phyloP scores from a whole-genome alignment of 2,329 filamentous ascomycete genomes.

The Cordyceps sp. region DNA sequence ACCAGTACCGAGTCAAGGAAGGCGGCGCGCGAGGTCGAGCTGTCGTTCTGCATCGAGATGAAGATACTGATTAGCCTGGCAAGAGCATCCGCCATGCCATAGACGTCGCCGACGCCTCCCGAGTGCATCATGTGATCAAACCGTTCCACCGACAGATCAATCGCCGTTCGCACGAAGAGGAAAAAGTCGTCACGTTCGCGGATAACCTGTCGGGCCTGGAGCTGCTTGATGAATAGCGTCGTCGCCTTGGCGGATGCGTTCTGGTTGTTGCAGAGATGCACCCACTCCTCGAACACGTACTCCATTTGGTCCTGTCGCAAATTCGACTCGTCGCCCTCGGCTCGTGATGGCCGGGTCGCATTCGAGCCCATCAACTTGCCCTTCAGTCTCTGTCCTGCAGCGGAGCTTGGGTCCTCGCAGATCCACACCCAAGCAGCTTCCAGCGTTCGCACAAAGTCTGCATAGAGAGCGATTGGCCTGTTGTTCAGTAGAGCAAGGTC shows the following conservation, averaged over 20 bases:
- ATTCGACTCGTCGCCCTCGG: constrained; percentile 31
- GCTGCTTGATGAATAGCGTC: constrained; percentile 65
- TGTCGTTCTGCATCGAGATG: constrained; percentile 52
- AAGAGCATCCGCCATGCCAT: constrained; percentile 57
- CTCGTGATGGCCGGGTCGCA: constrained; percentile 19
- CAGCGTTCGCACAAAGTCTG: constrained; percentile 73
- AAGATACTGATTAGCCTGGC: constrained; percentile 66
- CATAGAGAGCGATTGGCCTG: constrained; percentile 59
- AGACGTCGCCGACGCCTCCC: constrained; percentile 40
- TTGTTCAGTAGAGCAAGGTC: constrained; percentile 67
- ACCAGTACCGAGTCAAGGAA: constrained; percentile 67
- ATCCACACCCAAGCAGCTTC: constrained; percentile 74
- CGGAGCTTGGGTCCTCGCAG: constrained; percentile 48
- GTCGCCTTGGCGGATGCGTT: constrained; percentile 57
- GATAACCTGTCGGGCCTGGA: constrained; percentile 60
- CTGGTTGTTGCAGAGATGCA: constrained; percentile 63
- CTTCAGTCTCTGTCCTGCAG: constrained; percentile 54
- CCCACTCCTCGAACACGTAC: constrained; percentile 94
- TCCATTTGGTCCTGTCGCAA: constrained; percentile 70
- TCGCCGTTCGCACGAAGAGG: constrained; percentile 61
- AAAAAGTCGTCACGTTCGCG: constrained; percentile 60
- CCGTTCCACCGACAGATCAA: constrained; percentile 62
- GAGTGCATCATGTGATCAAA: constrained; percentile 57
- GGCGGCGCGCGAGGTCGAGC: constrained; percentile 44
- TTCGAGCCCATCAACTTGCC: constrained; percentile 33